Conservation (phyloP, 2,329 filamentous ascomycete genomes). For the Elsinoe fawcettii region DNA sequence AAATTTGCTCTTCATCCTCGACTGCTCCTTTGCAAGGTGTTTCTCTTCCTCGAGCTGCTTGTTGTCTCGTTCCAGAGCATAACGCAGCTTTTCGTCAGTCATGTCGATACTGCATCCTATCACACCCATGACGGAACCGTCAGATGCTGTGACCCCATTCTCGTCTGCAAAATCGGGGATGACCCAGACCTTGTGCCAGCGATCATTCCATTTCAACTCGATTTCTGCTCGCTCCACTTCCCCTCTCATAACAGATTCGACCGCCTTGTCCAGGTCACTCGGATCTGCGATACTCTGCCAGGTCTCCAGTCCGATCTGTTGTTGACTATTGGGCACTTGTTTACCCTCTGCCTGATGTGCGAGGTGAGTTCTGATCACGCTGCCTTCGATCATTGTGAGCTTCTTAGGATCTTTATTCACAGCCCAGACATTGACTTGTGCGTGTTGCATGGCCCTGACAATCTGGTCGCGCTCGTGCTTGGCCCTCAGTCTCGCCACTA, state of each 20-base stretch:
- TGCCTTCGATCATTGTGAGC: conserved; percentile 12
- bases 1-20: conserved; percentile 16
- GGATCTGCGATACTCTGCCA: conserved; percentile 1
- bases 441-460: conserved; percentile 10
- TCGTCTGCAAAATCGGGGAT: conserved; percentile 6
- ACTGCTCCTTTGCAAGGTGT: conserved; percentile 14
- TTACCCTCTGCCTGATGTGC: neutral
- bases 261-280: neutral
- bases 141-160: neutral
- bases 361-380: conserved; percentile 2
- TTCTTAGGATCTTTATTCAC: conserved; percentile 1
- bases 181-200: conserved; percentile 14
- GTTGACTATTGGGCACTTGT: neutral
- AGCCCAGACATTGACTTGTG: conserved; percentile 14
- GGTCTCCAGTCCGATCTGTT: neutral
- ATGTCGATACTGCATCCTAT: conserved; percentile 17
- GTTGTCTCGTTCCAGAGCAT: conserved; percentile 13
- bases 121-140: conserved; percentile 2
- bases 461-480: conserved; percentile 14
- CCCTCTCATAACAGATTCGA: neutral
- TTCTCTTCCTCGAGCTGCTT: conserved; percentile 9
- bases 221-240: neutral
- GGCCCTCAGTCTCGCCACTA: conserved; percentile 3
- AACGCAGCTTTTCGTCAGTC: conserved; percentile 12
- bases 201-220: conserved; percentile 1